Conservation (phyloP, 1,284 basidiomycete species). For the Fomitopsis schrenkii region DNA sequence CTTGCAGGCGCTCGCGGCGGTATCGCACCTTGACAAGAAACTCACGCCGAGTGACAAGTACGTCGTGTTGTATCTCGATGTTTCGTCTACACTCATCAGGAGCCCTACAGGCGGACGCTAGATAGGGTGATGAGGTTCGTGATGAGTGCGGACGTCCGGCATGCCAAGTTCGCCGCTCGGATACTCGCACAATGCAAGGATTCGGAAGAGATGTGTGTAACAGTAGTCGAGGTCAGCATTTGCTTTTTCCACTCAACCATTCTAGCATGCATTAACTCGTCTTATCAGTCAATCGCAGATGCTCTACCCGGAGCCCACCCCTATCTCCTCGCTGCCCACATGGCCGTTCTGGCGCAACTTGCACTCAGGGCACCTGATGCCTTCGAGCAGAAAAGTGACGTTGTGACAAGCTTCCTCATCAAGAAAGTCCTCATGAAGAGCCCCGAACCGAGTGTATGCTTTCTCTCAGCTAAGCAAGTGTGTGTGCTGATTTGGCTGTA, state of each 20-base stretch:
- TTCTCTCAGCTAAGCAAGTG: neutral
- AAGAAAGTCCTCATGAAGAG: slow-evolving; percentile 62
- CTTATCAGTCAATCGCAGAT: slow-evolving; percentile 51
- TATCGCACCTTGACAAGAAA: slow-evolving; percentile 56
- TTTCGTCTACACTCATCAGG: neutral
- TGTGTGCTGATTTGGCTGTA: neutral
- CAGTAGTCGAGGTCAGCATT: slow-evolving; percentile 63
- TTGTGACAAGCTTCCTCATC: slow-evolving; percentile 68
- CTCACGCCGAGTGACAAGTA: slow-evolving; percentile 65
- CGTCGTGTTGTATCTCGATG: slow-evolving; percentile 23
- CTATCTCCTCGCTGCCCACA: slow-evolving; percentile 59
- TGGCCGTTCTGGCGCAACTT: slow-evolving; percentile 74
- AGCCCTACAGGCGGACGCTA: slow-evolving; percentile 47
- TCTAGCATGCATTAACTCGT: neutral
- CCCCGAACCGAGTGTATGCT: slow-evolving; percentile 31
- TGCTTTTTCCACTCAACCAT: neutral
- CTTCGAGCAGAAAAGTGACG: slow-evolving; percentile 76
- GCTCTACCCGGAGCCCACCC: slow-evolving; percentile 47
- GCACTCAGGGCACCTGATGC: slow-evolving; percentile 65
- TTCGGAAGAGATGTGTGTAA: slow-evolving; percentile 44
- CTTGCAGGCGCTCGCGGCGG: slow-evolving; percentile 72
- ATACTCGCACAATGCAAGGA: slow-evolving; percentile 63
- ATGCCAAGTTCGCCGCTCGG: slow-evolving; percentile 88
- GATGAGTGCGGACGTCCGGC: slow-evolving; percentile 55
- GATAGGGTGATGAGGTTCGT: slow-evolving; percentile 67